These are phyloP conservation scores for Pichia phayaonensis DNA, from an alignment of 805 yeast genomes.

Conservation along the genomic window DNA sequence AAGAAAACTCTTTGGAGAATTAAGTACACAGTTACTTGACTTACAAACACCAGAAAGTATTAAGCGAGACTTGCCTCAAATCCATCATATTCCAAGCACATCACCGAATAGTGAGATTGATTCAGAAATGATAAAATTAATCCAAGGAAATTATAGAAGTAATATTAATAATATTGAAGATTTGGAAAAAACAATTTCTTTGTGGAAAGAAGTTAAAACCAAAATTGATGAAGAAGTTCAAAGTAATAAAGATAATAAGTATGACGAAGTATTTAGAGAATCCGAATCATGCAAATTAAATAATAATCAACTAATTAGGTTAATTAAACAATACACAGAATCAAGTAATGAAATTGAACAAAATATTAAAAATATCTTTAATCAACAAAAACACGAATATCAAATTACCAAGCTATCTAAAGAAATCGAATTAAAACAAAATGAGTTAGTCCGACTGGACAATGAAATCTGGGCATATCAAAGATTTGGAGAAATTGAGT, in stretches of 20 bases:
- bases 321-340: slow-evolving; percentile 1
- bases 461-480: slow-evolving; percentile 5
- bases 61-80: slow-evolving; percentile 2
- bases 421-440: background rate
- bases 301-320: background rate
- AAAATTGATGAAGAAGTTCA: background rate
- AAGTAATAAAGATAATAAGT: background rate
- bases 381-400: background rate
- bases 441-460: background rate
- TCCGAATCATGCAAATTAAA: background rate
- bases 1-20: background rate
- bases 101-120: background rate
- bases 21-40: background rate
- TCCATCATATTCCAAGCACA: background rate
- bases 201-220: background rate
- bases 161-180: background rate
- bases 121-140: background rate
- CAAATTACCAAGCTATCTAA: background rate
- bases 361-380: background rate
- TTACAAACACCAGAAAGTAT: slow-evolving; percentile 2
- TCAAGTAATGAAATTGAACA: background rate
- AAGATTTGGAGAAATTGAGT: slow-evolving; percentile 4
- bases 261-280: background rate
- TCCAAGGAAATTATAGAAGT: background rate
- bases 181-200: background rate